phyloP scores from a whole-genome alignment of 2,329 filamentous ascomycete genomes.

The Hansfordia pulvinata region DNA sequence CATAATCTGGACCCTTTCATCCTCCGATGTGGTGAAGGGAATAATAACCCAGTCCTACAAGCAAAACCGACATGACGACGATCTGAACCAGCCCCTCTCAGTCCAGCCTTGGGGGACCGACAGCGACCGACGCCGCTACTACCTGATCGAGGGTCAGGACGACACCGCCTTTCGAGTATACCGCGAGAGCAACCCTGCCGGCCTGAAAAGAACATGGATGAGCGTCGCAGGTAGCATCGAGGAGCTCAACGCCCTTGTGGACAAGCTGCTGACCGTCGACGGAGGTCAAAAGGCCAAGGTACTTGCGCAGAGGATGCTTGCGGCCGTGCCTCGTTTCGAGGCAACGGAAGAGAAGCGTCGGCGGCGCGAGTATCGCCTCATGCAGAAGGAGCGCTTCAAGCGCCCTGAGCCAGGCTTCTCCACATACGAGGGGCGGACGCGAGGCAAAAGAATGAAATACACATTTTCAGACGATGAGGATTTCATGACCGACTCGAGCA shows the following conservation, averaged over 20 bases:
- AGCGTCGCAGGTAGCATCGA: constrained; percentile 85
- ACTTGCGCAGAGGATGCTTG: constrained; percentile 62
- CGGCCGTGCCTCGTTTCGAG: constrained; percentile 80
- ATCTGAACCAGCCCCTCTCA: constrained; percentile 72
- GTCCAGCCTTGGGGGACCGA: constrained; percentile 87
- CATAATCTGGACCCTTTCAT: constrained; percentile 77
- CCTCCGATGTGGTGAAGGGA: constrained; percentile 68
- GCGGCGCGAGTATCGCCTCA: constrained; percentile 79
- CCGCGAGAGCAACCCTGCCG: constrained; percentile 75
- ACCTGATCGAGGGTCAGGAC: constrained; percentile 82
- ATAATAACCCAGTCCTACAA: constrained; percentile 85
- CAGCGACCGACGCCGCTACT: constrained; percentile 85
- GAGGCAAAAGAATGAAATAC: constrained; percentile 92
- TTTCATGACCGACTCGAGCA: constrained; percentile 49
- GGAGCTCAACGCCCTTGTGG: constrained; percentile 61
- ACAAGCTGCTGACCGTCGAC: constrained; percentile 64
- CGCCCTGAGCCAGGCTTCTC: constrained; percentile 83
- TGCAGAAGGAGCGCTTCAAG: constrained; percentile 75
- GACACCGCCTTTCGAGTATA: constrained; percentile 92
- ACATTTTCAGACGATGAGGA: constrained; percentile 86
- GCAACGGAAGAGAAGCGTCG: constrained; percentile 93
- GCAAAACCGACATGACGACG: constrained; percentile 66
- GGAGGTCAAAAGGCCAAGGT: constrained; percentile 69
- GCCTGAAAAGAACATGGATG: constrained; percentile 73
- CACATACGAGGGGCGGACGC: constrained; percentile 87